These are phyloP conservation scores for Sclerotinia minor DNA, from an alignment of 2,329 filamentous ascomycete species.

Conservation along the genomic window DNA sequence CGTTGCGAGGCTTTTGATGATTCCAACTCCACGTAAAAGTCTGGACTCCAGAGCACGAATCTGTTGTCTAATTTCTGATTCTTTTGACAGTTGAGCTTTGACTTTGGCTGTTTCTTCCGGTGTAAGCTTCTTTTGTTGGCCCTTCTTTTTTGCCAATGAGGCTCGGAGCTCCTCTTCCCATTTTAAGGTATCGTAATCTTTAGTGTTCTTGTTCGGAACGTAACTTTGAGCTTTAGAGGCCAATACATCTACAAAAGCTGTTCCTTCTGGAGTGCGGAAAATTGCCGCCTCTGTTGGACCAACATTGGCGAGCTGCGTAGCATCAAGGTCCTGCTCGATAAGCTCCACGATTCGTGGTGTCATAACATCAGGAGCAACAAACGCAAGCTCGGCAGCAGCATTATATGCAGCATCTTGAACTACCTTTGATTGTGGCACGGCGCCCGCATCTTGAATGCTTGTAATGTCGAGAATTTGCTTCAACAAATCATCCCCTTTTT, in stretches of 20 bases:
- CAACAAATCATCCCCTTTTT: constrained; percentile 64
- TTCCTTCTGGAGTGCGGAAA: constrained; percentile 85
- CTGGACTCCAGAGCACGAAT: constrained; percentile 69
- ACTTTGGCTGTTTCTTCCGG: constrained; percentile 87
- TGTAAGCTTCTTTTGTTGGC: constrained; percentile 85
- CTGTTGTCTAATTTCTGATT: constrained; percentile 73
- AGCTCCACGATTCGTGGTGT: constrained; percentile 74
- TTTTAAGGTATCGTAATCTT: constrained; percentile 93
- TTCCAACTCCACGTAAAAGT: constrained; percentile 79
- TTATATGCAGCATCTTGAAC: constrained; percentile 74
- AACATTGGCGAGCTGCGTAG: constrained; percentile 66
- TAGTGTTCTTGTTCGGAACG: constrained; percentile 81
- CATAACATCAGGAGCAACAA: constrained; percentile 83
- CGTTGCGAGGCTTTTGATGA: constrained; percentile 77
- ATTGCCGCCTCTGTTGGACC: constrained; percentile 91
- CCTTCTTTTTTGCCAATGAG: constrained; percentile 91
- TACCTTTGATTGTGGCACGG: constrained; percentile 42
- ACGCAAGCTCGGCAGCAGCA: constrained; percentile 86
- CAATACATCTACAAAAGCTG: constrained; percentile 85
- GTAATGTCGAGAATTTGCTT: constrained; percentile 61
- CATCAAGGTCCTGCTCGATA: constrained; percentile 71
- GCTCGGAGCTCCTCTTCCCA: constrained; percentile 92
- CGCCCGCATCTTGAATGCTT: constrained; percentile 48
- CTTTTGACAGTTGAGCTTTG: constrained; percentile 85
- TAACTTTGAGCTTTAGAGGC: constrained; percentile 73